Conservation (phyloP, 1,284 basidiomycete species). For the Serendipita sp. region DNA sequence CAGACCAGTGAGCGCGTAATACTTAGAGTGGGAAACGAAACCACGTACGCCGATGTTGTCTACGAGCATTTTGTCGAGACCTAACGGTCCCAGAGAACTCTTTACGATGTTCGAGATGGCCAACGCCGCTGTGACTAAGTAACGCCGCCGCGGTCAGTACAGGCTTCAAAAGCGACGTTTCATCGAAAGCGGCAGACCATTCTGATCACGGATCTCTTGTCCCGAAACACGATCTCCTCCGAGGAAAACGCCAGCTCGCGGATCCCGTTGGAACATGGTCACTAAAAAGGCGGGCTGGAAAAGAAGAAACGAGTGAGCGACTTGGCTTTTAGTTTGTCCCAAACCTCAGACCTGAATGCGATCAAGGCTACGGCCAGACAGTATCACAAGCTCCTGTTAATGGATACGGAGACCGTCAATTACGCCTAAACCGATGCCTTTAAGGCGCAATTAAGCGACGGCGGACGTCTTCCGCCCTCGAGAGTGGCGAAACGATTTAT, state of each 20-base stretch:
- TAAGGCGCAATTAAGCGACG: too few relatives aligned
- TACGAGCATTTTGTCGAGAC: slow-evolving; percentile 95
- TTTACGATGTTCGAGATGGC: slow-evolving; percentile 97
- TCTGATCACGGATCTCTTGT: slow-evolving; percentile 92
- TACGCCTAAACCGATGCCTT: too few relatives aligned
- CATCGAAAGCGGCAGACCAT: slow-evolving; percentile 42
- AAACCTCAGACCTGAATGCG: too few relatives aligned
- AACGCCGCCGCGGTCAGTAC: slow-evolving; percentile 3
- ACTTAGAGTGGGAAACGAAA: slow-evolving; percentile 1
- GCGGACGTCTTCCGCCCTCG: too few relatives aligned
- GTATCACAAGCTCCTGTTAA: too few relatives aligned
- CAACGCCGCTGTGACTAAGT: slow-evolving; percentile 80
- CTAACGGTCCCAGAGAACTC: slow-evolving; percentile 89
- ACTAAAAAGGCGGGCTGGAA: slow-evolving; percentile 2
- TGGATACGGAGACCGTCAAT: too few relatives aligned
- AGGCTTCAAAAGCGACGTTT: slow-evolving; percentile 12
- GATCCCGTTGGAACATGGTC: slow-evolving; percentile 73
- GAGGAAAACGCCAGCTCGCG: slow-evolving; percentile 76
- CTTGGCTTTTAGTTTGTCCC: neutral
- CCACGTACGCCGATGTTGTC: slow-evolving; percentile 86
- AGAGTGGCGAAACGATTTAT: too few relatives aligned
- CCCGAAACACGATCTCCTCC: slow-evolving; percentile 90
- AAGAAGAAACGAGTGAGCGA: neutral
- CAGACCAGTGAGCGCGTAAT: slow-evolving; percentile 8
- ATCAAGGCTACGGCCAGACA: too few relatives aligned